A percentile compares a stretch with the other conserved stretches of the same genome.
These are phyloP conservation scores for Fusarium veterinarium DNA, from an alignment of 2,329 filamentous ascomycete genomes.

Conservation along the genomic window DNA sequence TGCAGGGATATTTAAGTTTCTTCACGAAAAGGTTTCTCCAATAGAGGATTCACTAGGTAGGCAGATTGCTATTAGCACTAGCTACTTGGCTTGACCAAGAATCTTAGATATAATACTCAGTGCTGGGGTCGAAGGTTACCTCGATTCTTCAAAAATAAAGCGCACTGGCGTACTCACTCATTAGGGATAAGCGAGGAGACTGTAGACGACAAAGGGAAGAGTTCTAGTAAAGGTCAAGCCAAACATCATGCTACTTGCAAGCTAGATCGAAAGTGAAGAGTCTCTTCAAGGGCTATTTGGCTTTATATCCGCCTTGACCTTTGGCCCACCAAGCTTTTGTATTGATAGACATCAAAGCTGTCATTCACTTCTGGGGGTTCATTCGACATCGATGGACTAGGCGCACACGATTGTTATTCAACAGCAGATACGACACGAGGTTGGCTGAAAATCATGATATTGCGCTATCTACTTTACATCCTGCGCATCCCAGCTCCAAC, in stretches of 20 bases:
- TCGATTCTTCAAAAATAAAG: background rate
- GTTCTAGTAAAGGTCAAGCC: background rate
- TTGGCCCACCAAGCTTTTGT: background rate
- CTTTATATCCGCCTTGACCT: background rate
- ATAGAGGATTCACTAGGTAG: background rate
- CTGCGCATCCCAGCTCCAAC: constrained; percentile 43
- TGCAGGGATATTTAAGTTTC: background rate
- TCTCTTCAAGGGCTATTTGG: background rate
- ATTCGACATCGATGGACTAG: background rate
- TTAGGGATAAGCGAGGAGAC: background rate
- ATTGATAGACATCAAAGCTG: background rate
- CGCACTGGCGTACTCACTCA: background rate
- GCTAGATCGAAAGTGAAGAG: background rate
- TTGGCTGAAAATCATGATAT: constrained; percentile 38
- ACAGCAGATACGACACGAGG: background rate
- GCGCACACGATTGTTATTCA: background rate
- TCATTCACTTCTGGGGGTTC: background rate
- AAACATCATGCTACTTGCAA: background rate
- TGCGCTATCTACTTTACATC: constrained; percentile 50
- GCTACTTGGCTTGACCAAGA: background rate
- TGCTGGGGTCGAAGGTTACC: background rate
- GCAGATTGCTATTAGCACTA: background rate
- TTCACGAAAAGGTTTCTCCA: background rate
- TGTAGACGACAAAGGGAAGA: background rate
- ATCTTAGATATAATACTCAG: background rate